These are phyloP conservation scores for Bruguiera gymnorhiza DNA, from an alignment of 345 rosid genomes.

Conservation along the genomic window DNA sequence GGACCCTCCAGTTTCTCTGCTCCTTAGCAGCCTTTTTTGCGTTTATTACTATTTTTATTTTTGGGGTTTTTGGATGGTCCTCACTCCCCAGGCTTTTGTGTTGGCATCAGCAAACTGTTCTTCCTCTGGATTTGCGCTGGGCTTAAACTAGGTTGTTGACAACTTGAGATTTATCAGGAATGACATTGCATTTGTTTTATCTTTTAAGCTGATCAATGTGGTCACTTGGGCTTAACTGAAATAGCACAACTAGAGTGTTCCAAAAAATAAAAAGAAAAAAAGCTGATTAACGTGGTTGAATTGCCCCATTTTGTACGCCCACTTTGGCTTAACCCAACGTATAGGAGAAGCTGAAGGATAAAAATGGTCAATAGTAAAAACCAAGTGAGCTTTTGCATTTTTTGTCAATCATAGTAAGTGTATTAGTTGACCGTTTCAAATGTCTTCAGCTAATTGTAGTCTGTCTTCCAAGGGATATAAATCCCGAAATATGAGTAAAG, in stretches of 20 bases:
- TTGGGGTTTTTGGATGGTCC: too few relatives aligned
- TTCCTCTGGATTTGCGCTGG: conserved; percentile 5
- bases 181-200: conserved; percentile 32
- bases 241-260: too few relatives aligned
- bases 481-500: not conserved
- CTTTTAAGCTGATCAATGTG: conserved; percentile 36
- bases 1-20: conserved; percentile 11
- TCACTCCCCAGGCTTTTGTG: not conserved
- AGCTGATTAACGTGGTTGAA: conserved; percentile 18
- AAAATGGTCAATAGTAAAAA: too few relatives aligned
- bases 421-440: not conserved
- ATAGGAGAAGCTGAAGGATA: too few relatives aligned
- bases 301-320: too few relatives aligned
- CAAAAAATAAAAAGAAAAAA: not conserved
- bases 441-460: too few relatives aligned
- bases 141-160: conserved; percentile 2
- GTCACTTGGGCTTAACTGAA: not conserved
- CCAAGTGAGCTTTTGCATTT: not conserved
- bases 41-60: not conserved
- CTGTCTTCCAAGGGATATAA: not conserved
- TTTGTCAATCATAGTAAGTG: not conserved
- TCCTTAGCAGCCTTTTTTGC: conserved; percentile 7
- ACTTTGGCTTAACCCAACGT: too few relatives aligned
- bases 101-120: conserved; percentile 7
- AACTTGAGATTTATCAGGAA: conserved; percentile 21